Evolutionary conservation across 2,329 filamentous ascomycete genomes (phyloP), one percentile per base, ranked within the genome.

Genomic region (Apiospora aurea): DNA sequence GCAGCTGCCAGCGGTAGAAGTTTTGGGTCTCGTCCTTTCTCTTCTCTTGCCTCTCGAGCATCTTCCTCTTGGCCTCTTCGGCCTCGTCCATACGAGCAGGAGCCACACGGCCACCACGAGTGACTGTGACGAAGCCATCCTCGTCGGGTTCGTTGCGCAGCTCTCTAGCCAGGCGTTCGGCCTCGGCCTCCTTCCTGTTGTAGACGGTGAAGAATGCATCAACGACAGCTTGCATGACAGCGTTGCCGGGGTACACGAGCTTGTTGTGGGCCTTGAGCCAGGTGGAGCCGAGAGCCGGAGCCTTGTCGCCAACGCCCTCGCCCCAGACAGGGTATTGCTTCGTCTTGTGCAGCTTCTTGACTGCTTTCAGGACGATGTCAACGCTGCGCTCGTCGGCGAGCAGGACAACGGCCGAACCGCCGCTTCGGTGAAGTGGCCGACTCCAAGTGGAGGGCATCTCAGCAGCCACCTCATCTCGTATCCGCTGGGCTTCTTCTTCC

Each of bases 51-150:
- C 91, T 89, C 83, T 92, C 90, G 80, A 90, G 84, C 84, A 91
- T 87, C 83, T 86, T 88, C 78, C 83, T 83, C 75, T 83, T 85
- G 71, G 86, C 87, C 76, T 90, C 89, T 78, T 91, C 88, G 21
- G 91, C 90, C 77, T 93, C 94, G 76, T 92, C 92, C 74, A 91
- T 87, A 71, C 91, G 89, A 1, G 93, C 95, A 0, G 94, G 91
- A n/a, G 92, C 93, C 8, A 87, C 87, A 72, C 92, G 86, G 51
- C 93, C 93, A 38, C 95, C 95, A 71, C 93, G 89, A 1, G 92
- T 93, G 34, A 99, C 96, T 4, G 95, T 98, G 68, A 98, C 89
- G 80, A 99, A 99, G 1, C 96, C 96, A 81, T 99, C 96, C 79
- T 94, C 95, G 81, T 99, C 96, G 0, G 96, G 94, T 78, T 94